Evolutionary conservation across 2,329 filamentous ascomycete genomes (phyloP), one percentile per base, ranked within the genome.

Genomic region (Diaporthe capsici): DNA sequence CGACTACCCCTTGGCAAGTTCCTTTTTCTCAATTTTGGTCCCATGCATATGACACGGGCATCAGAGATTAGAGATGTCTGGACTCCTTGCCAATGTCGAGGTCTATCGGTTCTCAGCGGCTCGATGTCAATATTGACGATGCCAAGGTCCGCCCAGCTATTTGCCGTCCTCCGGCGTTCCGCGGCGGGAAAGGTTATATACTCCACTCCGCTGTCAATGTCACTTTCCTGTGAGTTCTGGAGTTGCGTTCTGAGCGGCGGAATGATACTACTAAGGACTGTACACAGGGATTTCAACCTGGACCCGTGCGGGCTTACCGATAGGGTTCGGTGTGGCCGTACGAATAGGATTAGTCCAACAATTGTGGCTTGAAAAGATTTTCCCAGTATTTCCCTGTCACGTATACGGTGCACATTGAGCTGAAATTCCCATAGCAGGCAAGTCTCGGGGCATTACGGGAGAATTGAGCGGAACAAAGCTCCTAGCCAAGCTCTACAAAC

Each of bases 71-170:
- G 15, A 53, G 47, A 31, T 17, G 31, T 25, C 31, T 39, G 65
- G 13, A 10, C 15, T 5, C 4, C 1, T 20, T 28, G n/a, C 34
- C 65, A 55, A 39, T 39, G 37, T 12, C 37, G 37, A 39, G 37
- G 10, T 39, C 49, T 6, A 15, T 20, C 31, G 34, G 47, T 6
- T 42, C n/a, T 42, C 34, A 25, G 22, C 31, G 39, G 39, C 44
- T 68, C 44, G 47, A 8, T 12, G 63, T 53, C 47, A 15, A 51
- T 49, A 22, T 17, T 17, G 44, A 17, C 47, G 47, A 55, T 70
- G 65, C 65, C 65, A 70, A 70, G 65, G 1, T 28, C 61, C 42
- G 31, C 63, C 63, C 13, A 68, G 47, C 63, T 10, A n/a, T 39
- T 8, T 53, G 22, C 31, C 63, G 12, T 39, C 31, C 15, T 51